Conservation (phyloP, 2,329 filamentous ascomycete species). For the Epicoccum nigrum region DNA sequence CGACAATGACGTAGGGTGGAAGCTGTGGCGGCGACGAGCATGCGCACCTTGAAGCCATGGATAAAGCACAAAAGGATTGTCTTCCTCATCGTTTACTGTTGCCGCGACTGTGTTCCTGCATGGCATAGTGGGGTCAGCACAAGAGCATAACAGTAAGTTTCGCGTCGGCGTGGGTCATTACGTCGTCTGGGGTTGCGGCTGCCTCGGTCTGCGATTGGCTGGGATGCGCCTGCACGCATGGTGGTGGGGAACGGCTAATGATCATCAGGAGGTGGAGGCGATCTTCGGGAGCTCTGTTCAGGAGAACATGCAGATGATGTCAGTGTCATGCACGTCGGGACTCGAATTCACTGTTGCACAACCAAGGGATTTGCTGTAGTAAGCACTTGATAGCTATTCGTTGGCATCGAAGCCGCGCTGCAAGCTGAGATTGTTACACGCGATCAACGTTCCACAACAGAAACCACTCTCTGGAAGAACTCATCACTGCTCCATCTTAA, state of each 20-base stretch:
- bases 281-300: not conserved
- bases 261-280: conserved; percentile 13
- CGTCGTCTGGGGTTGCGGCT: conserved; percentile 30
- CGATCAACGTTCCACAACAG: not conserved
- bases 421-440: not conserved
- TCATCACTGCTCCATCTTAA: not conserved
- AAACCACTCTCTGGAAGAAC: too few relatives aligned
- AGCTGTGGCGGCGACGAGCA: not conserved
- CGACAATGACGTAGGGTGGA: not conserved
- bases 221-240: too few relatives aligned
- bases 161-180: conserved; percentile 22
- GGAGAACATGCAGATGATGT: not conserved
- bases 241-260: conserved; percentile 2
- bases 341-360: not conserved
- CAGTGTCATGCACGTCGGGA: not conserved
- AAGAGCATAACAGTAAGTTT: conserved; percentile 1
- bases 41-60: conserved; percentile 79
- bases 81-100: conserved; percentile 68
- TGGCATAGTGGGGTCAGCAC: conserved; percentile 38
- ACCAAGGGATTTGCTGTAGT: not conserved
- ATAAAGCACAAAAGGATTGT: conserved; percentile 83
- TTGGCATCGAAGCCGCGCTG: conserved; percentile 5
- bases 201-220: conserved; percentile 22
- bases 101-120: conserved; percentile 44
- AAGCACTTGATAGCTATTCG: not conserved